phyloP scores from a whole-genome alignment of 331 rosid genomes.

The Arachis monticola region DNA sequence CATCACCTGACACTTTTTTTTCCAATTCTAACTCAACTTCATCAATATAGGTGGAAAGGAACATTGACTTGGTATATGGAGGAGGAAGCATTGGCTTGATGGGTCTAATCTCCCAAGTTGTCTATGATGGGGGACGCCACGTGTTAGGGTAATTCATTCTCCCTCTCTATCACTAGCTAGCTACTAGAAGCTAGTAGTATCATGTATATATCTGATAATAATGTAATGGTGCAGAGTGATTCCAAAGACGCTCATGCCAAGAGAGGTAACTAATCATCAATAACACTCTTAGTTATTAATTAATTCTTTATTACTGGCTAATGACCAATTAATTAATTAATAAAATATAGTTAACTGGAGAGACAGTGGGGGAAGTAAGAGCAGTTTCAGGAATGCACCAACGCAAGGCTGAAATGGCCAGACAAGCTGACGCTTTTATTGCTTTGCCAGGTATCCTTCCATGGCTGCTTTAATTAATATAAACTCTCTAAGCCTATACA shows the following conservation, averaged over 20 bases:
- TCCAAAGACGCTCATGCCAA: constrained; percentile 70
- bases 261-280: constrained; percentile 53
- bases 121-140: constrained; percentile 92
- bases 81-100: constrained; percentile 96
- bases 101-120: constrained; percentile 90
- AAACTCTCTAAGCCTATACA: no score
- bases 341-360: constrained; percentile 70
- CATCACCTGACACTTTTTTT: no score
- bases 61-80: constrained; percentile 94
- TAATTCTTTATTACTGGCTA: no score
- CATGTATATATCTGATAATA: not conserved
- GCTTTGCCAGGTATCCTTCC: constrained; percentile 74
- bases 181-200: no score
- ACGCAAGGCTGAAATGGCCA: constrained; percentile 94
- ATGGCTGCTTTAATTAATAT: no score
- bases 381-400: constrained; percentile 89
- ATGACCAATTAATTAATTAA: no score
- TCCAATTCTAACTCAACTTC: no score
- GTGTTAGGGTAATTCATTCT: constrained; percentile 72
- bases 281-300: not conserved
- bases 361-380: constrained; percentile 78
- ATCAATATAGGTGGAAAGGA: constrained; percentile 70
- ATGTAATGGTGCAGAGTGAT: constrained; percentile 64
- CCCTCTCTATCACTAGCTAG: constrained; percentile 3
- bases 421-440: constrained; percentile 86